Evolutionary conservation across 495 filamentous ascomycete genomes (phyloP).

Genomic region (Zalerion maritima): DNA sequence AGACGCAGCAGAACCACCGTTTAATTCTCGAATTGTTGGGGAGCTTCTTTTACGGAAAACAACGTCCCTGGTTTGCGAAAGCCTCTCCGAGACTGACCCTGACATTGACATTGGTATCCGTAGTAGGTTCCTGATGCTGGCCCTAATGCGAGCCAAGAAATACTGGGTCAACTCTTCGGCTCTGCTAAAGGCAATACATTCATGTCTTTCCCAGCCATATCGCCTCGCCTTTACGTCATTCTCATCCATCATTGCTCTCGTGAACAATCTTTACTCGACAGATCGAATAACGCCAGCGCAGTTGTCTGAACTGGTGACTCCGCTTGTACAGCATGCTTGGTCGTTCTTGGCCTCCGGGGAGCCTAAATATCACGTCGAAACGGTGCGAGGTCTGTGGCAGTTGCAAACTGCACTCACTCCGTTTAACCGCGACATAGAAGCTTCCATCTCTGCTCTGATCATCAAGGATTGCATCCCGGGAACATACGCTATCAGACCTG

Average conservation of each 20-base stretch:
- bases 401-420: constrained; percentile 49
- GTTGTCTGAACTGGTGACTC: constrained; percentile 49
- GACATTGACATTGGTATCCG: constrained; percentile 25
- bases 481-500: constrained; percentile 32
- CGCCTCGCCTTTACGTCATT: constrained; percentile 32
- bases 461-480: constrained; percentile 36
- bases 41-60: constrained; percentile 49
- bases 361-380: constrained; percentile 87
- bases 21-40: constrained; percentile 38
- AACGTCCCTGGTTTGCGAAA: constrained; percentile 35
- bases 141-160: constrained; percentile 42
- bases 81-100: constrained; percentile 21
- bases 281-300: constrained; percentile 39
- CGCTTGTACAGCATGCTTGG: constrained; percentile 62
- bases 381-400: constrained; percentile 72
- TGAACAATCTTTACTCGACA: constrained; percentile 47
- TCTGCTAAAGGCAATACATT: constrained; percentile 42
- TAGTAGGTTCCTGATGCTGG: constrained; percentile 37
- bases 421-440: constrained; percentile 50
- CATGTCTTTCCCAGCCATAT: constrained; percentile 19
- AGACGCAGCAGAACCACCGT: constrained; percentile 37
- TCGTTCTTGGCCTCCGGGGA: constrained; percentile 58
- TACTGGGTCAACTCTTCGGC: constrained; percentile 35
- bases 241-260: constrained; percentile 45
- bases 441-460: constrained; percentile 63